Percentiles rank a stretch among this genome's conserved stretches.
Evolutionary conservation across 139 green algal species (phyloP).

Genomic region (Chlamydomonas incerta): DNA sequence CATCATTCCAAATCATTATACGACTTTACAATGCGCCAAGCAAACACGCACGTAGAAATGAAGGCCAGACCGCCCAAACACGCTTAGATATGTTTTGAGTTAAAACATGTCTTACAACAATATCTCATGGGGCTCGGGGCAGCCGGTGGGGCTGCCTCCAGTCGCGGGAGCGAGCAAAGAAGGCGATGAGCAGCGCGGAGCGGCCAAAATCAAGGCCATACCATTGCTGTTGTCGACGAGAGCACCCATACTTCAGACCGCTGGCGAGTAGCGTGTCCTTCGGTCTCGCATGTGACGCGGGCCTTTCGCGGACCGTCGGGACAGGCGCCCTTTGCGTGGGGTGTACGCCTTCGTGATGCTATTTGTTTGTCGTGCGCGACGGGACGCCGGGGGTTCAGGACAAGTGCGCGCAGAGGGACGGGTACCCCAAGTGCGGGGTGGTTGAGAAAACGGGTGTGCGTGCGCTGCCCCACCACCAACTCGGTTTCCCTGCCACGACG

Average conservation of each 20-base stretch:
- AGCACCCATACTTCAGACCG: neutral
- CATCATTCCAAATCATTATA: neutral
- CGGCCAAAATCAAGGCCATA: slow-evolving; percentile 10
- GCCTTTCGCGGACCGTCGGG: too few species aligned
- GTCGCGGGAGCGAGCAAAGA: neutral
- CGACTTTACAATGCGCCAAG: neutral
- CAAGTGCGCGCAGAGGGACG: too few species aligned
- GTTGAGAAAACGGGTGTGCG: too few species aligned
- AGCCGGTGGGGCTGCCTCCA: neutral
- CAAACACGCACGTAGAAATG: neutral
- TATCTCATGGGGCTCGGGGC: neutral
- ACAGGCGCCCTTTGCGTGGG: neutral
- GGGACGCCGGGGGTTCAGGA: too few species aligned
- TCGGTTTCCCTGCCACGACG: too few species aligned
- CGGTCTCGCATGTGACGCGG: neutral
- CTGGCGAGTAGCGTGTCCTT: neutral
- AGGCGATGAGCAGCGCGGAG: neutral
- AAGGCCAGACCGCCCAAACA: too few species aligned
- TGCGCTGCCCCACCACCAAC: too few species aligned
- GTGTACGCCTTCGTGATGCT: too few species aligned
- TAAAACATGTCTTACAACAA: too few species aligned
- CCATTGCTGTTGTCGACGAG: slow-evolving; percentile 21
- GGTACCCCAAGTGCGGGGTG: too few species aligned
- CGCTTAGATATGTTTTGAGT: too few species aligned
- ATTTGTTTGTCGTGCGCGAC: too few species aligned